Conservation (phyloP, 1,284 basidiomycete genomes). For the Leccinum fuscescens region DNA sequence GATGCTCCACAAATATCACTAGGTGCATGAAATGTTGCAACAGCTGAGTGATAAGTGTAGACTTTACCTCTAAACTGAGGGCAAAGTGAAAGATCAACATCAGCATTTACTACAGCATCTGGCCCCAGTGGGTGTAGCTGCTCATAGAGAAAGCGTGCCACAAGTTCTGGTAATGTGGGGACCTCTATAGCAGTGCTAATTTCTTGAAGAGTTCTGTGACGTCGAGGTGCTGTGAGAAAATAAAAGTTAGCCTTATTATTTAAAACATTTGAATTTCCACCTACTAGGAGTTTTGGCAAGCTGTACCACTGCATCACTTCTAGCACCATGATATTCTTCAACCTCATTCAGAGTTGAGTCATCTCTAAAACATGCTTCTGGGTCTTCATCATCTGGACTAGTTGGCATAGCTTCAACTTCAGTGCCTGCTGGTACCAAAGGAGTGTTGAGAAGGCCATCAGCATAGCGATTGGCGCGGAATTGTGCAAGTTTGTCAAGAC, state of each 20-base stretch:
- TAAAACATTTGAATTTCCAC: neutral
- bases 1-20: neutral
- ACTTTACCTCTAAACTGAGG: neutral
- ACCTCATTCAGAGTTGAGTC: neutral
- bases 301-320: neutral
- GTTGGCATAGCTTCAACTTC: neutral
- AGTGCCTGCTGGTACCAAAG: neutral
- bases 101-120: neutral
- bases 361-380: neutral
- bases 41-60: neutral
- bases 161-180: neutral
- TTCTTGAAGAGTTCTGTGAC: neutral
- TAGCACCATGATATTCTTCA: neutral
- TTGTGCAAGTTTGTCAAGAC: neutral
- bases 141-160: neutral
- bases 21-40: neutral
- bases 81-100: neutral
- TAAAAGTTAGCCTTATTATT: neutral
- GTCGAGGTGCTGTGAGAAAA: neutral
- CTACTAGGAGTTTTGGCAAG: neutral
- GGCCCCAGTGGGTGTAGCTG: neutral
- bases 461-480: neutral
- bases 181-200: neutral
- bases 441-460: neutral
- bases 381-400: neutral